phyloP scores from a whole-genome alignment of 148 eudicot genomes.

The Silene conica region DNA sequence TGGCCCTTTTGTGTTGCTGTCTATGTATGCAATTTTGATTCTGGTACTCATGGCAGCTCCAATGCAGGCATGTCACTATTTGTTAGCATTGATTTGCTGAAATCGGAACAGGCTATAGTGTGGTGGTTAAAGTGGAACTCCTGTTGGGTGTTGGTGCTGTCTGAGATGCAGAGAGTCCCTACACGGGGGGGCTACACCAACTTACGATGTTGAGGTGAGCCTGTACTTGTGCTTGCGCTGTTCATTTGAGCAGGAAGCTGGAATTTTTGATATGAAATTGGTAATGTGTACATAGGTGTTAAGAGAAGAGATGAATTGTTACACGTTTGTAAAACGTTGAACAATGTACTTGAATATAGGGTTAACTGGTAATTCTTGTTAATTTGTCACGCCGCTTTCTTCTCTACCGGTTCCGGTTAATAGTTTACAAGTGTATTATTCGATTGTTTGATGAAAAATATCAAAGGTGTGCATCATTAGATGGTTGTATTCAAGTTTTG shows the following conservation, averaged over 20 bases:
- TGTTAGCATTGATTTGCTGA: conserved; percentile 5
- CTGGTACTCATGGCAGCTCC: background rate
- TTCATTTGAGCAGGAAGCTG: conserved; percentile 6
- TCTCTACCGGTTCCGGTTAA: too few relatives aligned
- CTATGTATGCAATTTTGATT: background rate
- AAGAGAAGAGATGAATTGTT: background rate
- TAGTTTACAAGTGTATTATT: too few relatives aligned
- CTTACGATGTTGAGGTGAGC: background rate
- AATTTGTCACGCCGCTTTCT: background rate
- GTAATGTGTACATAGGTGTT: conserved; percentile 28
- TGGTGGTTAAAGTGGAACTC: background rate
- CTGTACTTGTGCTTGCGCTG: conserved; percentile 11
- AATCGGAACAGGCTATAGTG: background rate
- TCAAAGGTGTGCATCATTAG: too few relatives aligned
- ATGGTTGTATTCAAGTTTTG: too few relatives aligned
- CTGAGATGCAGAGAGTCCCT: background rate
- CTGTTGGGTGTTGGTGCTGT: background rate
- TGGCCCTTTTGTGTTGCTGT: background rate
- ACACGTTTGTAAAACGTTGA: background rate
- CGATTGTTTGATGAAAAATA: too few relatives aligned
- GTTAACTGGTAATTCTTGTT: background rate
- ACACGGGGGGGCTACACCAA: background rate
- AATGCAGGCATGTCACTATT: background rate
- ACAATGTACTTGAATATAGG: background rate
- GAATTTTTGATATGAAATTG: conserved; percentile 21